Evolutionary conservation across 345 rosid species (phyloP).

Genomic region (Cardamine resedifolia): DNA sequence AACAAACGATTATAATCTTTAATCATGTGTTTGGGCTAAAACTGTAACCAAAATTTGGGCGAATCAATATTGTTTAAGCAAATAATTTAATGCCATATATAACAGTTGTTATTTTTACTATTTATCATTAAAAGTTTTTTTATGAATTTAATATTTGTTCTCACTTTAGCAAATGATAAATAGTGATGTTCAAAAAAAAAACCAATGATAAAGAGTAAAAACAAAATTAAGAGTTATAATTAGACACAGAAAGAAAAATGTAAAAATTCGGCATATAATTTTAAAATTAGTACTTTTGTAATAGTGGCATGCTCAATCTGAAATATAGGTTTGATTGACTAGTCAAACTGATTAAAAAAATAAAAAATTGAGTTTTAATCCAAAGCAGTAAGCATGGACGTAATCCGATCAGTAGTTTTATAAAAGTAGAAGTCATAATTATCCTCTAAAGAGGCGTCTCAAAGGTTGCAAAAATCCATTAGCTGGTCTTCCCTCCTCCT

Average conservation of each 20-base stretch:
- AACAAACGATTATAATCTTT: too few species aligned
- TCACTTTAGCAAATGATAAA: neutral
- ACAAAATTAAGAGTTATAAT: neutral
- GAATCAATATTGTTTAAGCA: neutral
- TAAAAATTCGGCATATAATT: neutral
- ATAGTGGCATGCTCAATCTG: neutral
- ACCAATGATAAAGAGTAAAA: neutral
- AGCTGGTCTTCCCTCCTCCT: conserved; percentile 33
- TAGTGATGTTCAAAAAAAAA: too few species aligned
- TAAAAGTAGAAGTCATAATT: neutral
- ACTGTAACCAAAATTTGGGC: neutral
- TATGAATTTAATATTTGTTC: neutral
- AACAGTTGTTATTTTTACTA: too few species aligned
- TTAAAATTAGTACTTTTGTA: neutral
- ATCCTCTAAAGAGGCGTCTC: conserved; percentile 9
- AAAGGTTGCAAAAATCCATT: conserved; percentile 43
- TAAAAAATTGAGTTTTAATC: neutral
- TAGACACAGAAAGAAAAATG: neutral
- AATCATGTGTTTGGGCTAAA: neutral
- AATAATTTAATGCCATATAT: too few species aligned
- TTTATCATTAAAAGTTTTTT: too few species aligned
- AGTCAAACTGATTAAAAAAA: neutral
- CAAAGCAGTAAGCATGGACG: neutral
- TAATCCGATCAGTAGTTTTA: neutral
- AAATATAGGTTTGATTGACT: neutral